Base-by-base conservation (phyloP, 202 grass and related monocot genomes). In the Zoysia matrella region DNA sequence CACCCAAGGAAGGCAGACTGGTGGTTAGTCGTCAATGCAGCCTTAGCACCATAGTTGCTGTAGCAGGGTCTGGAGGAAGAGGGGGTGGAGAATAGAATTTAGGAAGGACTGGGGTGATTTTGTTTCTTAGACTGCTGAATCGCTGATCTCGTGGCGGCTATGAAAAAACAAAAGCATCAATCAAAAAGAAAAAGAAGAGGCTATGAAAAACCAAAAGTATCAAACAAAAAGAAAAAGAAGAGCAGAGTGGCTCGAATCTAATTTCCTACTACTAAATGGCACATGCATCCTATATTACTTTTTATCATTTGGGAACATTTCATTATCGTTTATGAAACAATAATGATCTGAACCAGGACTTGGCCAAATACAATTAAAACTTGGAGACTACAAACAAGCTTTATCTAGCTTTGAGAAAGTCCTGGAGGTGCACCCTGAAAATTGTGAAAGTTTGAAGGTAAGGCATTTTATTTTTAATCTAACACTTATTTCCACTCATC, bases 371-470 rank as follows among this genome's bases (percentile, higher is more conserved):
- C 95, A 98, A 72, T 73, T 98, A 63, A 98, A 94, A 84, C 71
- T 94, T 76, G 85, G 85, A 73, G 95, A 98, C 84, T 89, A 84
- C 56, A 98, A 80, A 90, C 87, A 83, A 89, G 90, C 95, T 44
- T 75, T 94, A 82, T 69, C 79, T 75, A 98, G 82, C 81, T 98
- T 94, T 67, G 90, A 94, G 84, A 98, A 94, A 89, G 95, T 98
- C 66, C 69, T 98, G 88, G 90, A 94, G 82, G 84, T 98, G 18
- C 85, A 98, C 71, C 95, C 95, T 74, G 95, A 98, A 88, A 93
- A 94, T 77, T 90, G 90, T 69, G 95, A 98, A 89, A 93, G 90
- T 83, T 80, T 98, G 53, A 98, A 98, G 92, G 94, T 92, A 60
- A 86, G 71, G 2, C 52, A 72, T 60, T 40, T 15, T 40, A 39